Percentiles rank a stretch among this genome's conserved stretches.
Evolutionary conservation across 2,329 filamentous ascomycete genomes (phyloP).

Genomic region (Xylaria arbuscula): DNA sequence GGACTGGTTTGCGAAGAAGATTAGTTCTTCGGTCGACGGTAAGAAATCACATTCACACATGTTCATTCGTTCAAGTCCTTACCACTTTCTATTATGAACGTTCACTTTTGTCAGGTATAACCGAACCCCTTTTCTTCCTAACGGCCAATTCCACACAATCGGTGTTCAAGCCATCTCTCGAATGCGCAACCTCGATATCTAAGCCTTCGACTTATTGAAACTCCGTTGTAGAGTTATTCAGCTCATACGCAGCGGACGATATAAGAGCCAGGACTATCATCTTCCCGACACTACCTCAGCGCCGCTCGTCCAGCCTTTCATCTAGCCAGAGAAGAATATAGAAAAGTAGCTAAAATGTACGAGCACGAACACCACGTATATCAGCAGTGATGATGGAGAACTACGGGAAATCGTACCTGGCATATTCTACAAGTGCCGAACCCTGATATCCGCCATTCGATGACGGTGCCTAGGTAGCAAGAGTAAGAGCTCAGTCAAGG

Average conservation of each 20-base stretch:
- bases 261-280: constrained; percentile 13
- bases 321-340: constrained; percentile 14
- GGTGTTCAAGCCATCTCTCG: constrained; percentile 7
- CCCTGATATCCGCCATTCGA: not conserved
- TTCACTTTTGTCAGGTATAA: constrained; percentile 16
- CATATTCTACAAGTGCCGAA: not conserved
- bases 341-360: constrained; percentile 27
- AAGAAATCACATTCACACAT: no score
- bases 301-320: constrained; percentile 24
- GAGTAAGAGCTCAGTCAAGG: constrained; percentile 15
- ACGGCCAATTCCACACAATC: constrained; percentile 18
- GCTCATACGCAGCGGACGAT: constrained; percentile 18
- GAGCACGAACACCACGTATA: constrained; percentile 17
- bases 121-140: constrained; percentile 1
- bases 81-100: constrained; percentile 7
- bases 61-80: no score
- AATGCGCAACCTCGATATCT: constrained; percentile 25
- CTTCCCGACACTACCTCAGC: constrained; percentile 28
- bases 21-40: no score
- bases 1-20: no score
- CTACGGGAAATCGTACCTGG: no score
- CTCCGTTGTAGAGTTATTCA: constrained; percentile 19
- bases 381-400: constrained; percentile 31
- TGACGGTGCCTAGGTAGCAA: not conserved
- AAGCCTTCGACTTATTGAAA: constrained; percentile 5